A percentile compares a stretch with the other conserved stretches of the same genome.
Evolutionary conservation across 2,329 filamentous ascomycete genomes (phyloP).

Genomic region (Scedosporium boydii): DNA sequence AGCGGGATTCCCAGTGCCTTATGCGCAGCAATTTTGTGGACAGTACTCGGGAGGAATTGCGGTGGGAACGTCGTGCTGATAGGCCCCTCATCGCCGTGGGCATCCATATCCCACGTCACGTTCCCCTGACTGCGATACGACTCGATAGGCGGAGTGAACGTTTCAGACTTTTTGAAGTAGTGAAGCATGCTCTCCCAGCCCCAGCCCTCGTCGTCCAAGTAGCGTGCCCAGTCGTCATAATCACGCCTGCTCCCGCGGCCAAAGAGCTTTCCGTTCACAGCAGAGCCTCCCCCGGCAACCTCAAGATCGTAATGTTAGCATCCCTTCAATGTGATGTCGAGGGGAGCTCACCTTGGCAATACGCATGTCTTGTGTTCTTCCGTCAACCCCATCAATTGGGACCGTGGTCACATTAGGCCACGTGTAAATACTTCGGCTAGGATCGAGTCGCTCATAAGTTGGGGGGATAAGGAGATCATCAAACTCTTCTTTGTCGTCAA

Average conservation of each 20-base stretch:
- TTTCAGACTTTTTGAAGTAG: conserved; percentile 16
- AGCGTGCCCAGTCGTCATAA: conserved; percentile 17
- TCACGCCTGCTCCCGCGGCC: conserved; percentile 21
- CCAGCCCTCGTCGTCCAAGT: conserved; percentile 18
- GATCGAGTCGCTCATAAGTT: conserved; percentile 14
- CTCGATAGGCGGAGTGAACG: conserved; percentile 16
- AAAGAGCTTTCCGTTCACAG: conserved; percentile 24
- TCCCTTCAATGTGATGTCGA: neutral
- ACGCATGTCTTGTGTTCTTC: conserved; percentile 11
- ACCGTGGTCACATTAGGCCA: conserved; percentile 13
- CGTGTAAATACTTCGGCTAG: conserved; percentile 8
- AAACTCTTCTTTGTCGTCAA: conserved; percentile 10
- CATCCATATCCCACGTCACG: conserved; percentile 22
- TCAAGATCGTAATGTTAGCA: neutral
- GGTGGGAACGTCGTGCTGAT: conserved; percentile 27
- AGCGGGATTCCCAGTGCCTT: conserved; percentile 25
- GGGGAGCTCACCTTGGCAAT: neutral
- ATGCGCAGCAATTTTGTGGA: conserved; percentile 23
- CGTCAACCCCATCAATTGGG: conserved; percentile 13
- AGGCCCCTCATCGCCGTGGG: conserved; percentile 25
- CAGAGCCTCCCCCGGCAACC: conserved; percentile 24
- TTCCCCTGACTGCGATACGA: conserved; percentile 9
- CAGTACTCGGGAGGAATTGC: conserved; percentile 25
- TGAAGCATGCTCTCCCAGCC: conserved; percentile 16
- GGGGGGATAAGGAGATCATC: conserved; percentile 16